These are phyloP conservation scores for Termitomyces sp. DNA, from an alignment of 1,284 basidiomycete genomes.

Conservation along the genomic window DNA sequence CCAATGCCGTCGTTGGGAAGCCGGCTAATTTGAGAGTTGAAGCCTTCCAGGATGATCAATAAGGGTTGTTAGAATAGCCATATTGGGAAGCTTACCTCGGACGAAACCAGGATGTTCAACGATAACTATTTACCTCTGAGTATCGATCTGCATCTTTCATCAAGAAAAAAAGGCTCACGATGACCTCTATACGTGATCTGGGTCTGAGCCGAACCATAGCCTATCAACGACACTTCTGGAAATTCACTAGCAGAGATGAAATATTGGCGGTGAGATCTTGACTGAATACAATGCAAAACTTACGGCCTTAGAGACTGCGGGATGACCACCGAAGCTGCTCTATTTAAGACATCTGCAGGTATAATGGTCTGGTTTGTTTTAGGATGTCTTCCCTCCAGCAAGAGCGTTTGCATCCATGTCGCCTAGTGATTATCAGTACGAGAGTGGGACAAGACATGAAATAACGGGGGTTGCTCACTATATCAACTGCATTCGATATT, in stretches of 20 bases:
- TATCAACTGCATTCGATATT: constrained; percentile 23
- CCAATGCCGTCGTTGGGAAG: constrained; percentile 22
- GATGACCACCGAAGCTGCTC: not conserved
- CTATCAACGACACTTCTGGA: constrained; percentile 1
- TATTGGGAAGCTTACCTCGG: too few species aligned
- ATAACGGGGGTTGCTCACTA: constrained; percentile 12
- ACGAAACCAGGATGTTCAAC: too few species aligned
- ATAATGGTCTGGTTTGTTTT: too few species aligned
- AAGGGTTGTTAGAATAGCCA: too few species aligned
- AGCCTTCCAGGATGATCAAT: constrained; percentile 12
- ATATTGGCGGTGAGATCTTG: too few species aligned
- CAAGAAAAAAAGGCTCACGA: not conserved
- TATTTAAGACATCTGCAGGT: constrained; percentile 1
- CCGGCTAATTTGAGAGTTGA: constrained; percentile 18
- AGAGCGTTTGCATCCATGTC: constrained; percentile 24
- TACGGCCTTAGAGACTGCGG: not conserved
- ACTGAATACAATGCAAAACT: too few species aligned
- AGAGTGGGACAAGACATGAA: too few species aligned
- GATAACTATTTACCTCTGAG: too few species aligned
- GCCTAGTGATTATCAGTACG: constrained; percentile 14
- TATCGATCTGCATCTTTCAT: too few species aligned
- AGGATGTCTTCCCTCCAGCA: constrained; percentile 16
- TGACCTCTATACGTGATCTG: constrained; percentile 1
- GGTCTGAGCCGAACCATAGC: constrained; percentile 1
- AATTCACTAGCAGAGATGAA: not conserved